A percentile compares a stretch with the other conserved stretches of the same genome.
Conservation (phyloP, 2,329 filamentous ascomycete genomes). For the Diplodia intermedia region DNA sequence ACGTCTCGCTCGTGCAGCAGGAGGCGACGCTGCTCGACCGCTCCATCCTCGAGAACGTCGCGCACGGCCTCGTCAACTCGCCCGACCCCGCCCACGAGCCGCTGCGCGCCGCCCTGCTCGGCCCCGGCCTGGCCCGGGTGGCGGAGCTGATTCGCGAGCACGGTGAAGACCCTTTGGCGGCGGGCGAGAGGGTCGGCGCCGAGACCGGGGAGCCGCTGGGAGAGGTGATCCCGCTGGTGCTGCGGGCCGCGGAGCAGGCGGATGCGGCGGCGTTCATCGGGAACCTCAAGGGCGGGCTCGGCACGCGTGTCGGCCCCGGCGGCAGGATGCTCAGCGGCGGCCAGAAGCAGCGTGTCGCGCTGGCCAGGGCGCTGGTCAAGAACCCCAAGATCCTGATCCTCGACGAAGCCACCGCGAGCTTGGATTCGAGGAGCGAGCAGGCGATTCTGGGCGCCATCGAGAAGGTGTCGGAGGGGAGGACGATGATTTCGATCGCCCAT, state of each 20-base stretch:
- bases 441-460: slow-evolving; percentile 58
- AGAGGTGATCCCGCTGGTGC: slow-evolving; percentile 61
- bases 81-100: slow-evolving; percentile 42
- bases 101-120: slow-evolving; percentile 57
- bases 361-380: slow-evolving; percentile 63
- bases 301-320: slow-evolving; percentile 59
- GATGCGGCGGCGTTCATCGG: slow-evolving; percentile 66
- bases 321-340: slow-evolving; percentile 64
- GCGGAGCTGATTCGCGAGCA: slow-evolving; percentile 61
- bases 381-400: slow-evolving; percentile 65
- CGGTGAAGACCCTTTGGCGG: slow-evolving; percentile 52
- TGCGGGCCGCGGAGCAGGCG: slow-evolving; percentile 61
- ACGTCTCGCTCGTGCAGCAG: slow-evolving; percentile 56
- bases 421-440: slow-evolving; percentile 65
- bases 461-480: slow-evolving; percentile 44
- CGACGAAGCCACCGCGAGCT: slow-evolving; percentile 67
- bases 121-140: slow-evolving; percentile 58
- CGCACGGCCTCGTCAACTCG: slow-evolving; percentile 57
- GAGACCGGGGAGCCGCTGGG: slow-evolving; percentile 43
- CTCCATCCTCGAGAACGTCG: slow-evolving; percentile 62
- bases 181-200: slow-evolving; percentile 53
- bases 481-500: slow-evolving; percentile 50
- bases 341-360: slow-evolving; percentile 66
- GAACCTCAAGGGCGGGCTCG: slow-evolving; percentile 57
- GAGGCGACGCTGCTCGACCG: slow-evolving; percentile 60